Conservation (phyloP, 441 rosid species). For the Bocquillonia castaneifolia region DNA sequence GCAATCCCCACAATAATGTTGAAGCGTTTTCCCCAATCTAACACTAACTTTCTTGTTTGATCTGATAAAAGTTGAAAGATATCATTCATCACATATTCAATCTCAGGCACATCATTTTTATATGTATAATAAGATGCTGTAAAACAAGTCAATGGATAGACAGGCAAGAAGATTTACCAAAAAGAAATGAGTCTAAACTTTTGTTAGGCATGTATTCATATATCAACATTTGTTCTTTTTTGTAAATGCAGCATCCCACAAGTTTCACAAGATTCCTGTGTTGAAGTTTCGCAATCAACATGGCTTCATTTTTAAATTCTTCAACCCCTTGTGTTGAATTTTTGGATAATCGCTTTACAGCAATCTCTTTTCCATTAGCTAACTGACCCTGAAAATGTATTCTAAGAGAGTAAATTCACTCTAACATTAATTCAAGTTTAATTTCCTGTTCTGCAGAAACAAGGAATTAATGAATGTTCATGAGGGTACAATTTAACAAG, state of each 20-base stretch:
- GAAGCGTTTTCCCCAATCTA: slow-evolving; percentile 6
- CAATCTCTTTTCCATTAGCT: not conserved
- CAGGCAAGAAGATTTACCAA: not conserved
- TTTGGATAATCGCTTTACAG: not conserved
- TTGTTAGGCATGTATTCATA: slow-evolving; percentile 18
- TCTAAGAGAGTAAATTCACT: not conserved
- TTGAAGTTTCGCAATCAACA: slow-evolving; percentile 11
- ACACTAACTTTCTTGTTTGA: not conserved
- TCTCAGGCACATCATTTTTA: not conserved
- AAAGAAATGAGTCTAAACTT: slow-evolving; percentile 12
- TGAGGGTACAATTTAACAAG: no score
- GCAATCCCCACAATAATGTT: slow-evolving; percentile 8
- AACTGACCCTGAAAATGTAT: not conserved
- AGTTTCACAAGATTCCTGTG: slow-evolving; percentile 1
- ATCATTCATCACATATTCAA: not conserved
- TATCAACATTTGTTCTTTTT: slow-evolving; percentile 2
- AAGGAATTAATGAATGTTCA: not conserved
- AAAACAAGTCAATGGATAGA: no score
- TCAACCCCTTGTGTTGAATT: slow-evolving; percentile 12
- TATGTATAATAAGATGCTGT: not conserved
- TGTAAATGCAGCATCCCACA: slow-evolving; percentile 8
- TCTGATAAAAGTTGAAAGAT: not conserved
- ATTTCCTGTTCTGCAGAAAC: not conserved
- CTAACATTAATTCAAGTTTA: not conserved
- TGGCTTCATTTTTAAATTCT: slow-evolving; percentile 15